Evolutionary conservation across 192 early-diverging fungal genomes (phyloP).

Genomic region (Jimgerdemannia lactiflua): DNA sequence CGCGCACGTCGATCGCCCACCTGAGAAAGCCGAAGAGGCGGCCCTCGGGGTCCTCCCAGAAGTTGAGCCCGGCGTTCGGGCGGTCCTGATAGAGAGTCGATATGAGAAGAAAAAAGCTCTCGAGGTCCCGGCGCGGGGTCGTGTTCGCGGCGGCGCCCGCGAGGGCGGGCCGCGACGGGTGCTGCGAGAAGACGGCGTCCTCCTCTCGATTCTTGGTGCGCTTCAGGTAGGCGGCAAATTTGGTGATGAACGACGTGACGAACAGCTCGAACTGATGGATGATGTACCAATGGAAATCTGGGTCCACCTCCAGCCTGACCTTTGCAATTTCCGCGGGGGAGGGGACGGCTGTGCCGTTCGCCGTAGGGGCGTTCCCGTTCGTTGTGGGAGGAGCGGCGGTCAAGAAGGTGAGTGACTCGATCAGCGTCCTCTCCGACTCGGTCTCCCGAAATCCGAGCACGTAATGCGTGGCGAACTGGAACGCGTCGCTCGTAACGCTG

Average conservation of each 20-base stretch:
- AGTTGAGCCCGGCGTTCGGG: background rate
- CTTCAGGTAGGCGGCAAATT: constrained; percentile 55
- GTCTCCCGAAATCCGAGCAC: background rate
- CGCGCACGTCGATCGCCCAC: background rate
- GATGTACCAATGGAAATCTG: constrained; percentile 46
- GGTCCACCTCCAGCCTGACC: background rate
- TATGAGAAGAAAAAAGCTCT: background rate
- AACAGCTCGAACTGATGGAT: constrained; percentile 49
- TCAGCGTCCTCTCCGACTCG: background rate
- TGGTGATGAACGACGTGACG: constrained; percentile 48
- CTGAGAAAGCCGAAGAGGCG: background rate
- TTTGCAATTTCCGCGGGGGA: background rate
- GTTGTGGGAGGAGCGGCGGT: background rate
- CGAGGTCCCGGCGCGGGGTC: background rate
- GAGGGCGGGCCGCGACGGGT: background rate
- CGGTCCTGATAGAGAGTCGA: background rate
- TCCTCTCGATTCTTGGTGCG: constrained; percentile 70
- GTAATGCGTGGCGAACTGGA: background rate
- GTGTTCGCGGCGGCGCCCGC: background rate
- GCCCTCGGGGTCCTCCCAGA: background rate
- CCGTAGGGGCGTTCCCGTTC: background rate
- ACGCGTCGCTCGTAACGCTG: background rate
- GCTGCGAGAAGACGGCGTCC: constrained; percentile 18
- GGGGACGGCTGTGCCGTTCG: background rate
- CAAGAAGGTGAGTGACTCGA: background rate